Conservation (phyloP, 495 filamentous ascomycete species). For the Penicillium maclennaniae region DNA sequence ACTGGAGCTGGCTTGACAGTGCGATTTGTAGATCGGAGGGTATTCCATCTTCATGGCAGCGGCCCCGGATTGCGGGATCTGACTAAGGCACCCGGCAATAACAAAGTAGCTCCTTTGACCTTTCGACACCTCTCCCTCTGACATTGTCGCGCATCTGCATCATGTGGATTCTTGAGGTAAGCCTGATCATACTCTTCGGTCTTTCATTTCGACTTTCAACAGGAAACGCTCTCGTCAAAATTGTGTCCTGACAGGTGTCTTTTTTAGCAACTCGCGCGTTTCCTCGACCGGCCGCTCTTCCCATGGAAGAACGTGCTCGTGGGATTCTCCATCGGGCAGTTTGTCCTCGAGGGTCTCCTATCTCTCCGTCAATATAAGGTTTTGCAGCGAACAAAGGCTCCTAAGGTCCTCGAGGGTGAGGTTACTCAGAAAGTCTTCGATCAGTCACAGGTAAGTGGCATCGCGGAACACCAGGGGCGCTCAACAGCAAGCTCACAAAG, state of each 20-base stretch:
- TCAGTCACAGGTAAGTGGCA: constrained; percentile 70
- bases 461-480: not conserved
- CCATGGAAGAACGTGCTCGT: constrained; percentile 97
- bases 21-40: not conserved
- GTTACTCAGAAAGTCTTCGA: constrained; percentile 88
- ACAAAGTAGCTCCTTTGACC: constrained; percentile 28
- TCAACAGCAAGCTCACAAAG: constrained; percentile 3
- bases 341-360: constrained; percentile 78
- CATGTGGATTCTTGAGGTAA: constrained; percentile 47
- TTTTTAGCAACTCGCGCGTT: constrained; percentile 73
- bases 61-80: constrained; percentile 9
- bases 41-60: not conserved
- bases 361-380: constrained; percentile 83
- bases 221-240: not conserved
- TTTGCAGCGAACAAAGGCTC: constrained; percentile 70
- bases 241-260: constrained; percentile 9
- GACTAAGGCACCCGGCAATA: constrained; percentile 29
- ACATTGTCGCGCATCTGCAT: constrained; percentile 23
- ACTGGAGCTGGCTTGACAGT: too few species aligned
- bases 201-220: not conserved
- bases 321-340: constrained; percentile 87
- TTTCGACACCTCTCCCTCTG: constrained; percentile 9
- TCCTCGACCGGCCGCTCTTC: constrained; percentile 86
- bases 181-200: not conserved
- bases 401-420: constrained; percentile 78